phyloP scores from a whole-genome alignment of 257 asterid species.

The Nicotiana obtusifolia region DNA sequence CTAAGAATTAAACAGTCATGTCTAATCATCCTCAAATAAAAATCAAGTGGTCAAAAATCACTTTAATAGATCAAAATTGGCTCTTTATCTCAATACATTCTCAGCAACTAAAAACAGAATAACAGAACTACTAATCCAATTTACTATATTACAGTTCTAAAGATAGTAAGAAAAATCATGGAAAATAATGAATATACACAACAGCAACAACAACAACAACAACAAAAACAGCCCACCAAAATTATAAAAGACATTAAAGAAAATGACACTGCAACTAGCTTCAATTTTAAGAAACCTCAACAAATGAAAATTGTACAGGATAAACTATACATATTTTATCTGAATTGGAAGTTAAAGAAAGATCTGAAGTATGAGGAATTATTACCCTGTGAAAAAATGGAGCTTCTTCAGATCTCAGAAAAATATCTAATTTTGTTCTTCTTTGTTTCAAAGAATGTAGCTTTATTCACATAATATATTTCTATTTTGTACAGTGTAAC shows the following conservation, averaged over 20 bases:
- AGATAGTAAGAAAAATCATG: too few species aligned
- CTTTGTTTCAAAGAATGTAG: neutral
- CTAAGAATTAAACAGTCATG: neutral
- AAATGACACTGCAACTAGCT: too few species aligned
- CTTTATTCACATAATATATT: neutral
- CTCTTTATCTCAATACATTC: neutral
- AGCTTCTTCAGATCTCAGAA: slow-evolving; percentile 6
- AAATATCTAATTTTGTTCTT: neutral
- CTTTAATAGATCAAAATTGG: neutral
- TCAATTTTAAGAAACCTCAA: too few species aligned
- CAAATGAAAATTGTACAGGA: neutral
- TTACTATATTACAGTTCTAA: neutral
- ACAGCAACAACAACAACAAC: neutral
- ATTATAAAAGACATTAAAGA: neutral
- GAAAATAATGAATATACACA: too few species aligned
- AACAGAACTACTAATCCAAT: neutral
- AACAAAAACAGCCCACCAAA: neutral
- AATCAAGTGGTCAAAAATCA: neutral
- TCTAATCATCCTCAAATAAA: neutral
- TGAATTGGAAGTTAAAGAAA: neutral
- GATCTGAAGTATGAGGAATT: neutral
- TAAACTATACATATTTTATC: neutral
- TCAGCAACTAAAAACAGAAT: neutral
- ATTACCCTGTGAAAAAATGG: neutral
- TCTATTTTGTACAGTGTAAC: neutral